A percentile compares a stretch with the other conserved stretches of the same genome.
These are phyloP conservation scores for Botryotinia globosa DNA, from an alignment of 2,329 filamentous ascomycete species.

Conservation along the genomic window DNA sequence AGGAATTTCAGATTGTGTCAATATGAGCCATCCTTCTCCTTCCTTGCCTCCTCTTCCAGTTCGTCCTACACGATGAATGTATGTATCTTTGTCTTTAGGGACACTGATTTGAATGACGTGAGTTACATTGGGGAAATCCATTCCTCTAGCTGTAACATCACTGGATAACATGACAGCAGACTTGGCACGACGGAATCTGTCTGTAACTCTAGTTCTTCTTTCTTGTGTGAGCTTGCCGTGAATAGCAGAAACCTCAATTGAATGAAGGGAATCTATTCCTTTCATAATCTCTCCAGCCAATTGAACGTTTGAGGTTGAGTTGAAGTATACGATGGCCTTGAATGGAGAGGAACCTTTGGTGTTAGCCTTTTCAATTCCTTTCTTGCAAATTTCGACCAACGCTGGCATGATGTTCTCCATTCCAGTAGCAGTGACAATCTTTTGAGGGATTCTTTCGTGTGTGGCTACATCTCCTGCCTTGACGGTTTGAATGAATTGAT, in stretches of 20 bases:
- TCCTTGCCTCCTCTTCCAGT: conserved; percentile 73
- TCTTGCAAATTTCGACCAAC: conserved; percentile 52
- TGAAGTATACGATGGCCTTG: conserved; percentile 93
- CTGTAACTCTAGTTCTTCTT: conserved; percentile 66
- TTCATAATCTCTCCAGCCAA: conserved; percentile 57
- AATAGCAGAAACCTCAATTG: conserved; percentile 49
- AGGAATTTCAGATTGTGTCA: conserved; percentile 28
- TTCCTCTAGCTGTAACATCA: conserved; percentile 77
- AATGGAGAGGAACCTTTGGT: conserved; percentile 48
- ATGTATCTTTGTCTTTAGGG: conserved; percentile 63
- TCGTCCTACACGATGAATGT: conserved; percentile 74
- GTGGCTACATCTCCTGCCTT: conserved; percentile 78
- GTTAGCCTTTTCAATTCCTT: conserved; percentile 39
- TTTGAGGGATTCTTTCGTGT: conserved; percentile 80
- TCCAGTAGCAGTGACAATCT: conserved; percentile 62
- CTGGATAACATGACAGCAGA: conserved; percentile 71
- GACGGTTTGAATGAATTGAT: conserved; percentile 87
- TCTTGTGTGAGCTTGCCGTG: conserved; percentile 75
- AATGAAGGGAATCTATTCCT: conserved; percentile 33
- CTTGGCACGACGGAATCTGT: conserved; percentile 63
- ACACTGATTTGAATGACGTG: conserved; percentile 72
- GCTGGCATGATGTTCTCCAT: conserved; percentile 77
- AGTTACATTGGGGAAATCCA: conserved; percentile 79
- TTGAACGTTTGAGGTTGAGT: conserved; percentile 70
- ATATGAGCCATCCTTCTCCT: conserved; percentile 55